A percentile compares a stretch with the other conserved stretches of the same genome.
Evolutionary conservation across 2,329 filamentous ascomycete species (phyloP).

Genomic region (Helotiales sp.): DNA sequence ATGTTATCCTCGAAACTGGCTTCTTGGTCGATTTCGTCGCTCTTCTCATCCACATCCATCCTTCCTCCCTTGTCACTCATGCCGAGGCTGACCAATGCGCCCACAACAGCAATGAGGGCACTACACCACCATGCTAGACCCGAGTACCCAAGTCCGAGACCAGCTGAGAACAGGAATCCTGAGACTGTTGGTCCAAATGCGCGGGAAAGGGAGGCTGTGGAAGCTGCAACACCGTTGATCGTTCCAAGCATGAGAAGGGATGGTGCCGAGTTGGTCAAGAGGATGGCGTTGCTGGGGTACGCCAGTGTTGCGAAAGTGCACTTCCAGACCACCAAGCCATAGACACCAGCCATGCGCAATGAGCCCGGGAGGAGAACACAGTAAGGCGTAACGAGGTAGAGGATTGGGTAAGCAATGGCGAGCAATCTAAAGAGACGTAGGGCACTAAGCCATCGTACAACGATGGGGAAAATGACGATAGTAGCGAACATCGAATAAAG

Average conservation of each 20-base stretch:
- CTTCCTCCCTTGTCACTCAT: slow-evolving; percentile 60
- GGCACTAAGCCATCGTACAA: slow-evolving; percentile 74
- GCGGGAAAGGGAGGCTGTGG: slow-evolving; percentile 83
- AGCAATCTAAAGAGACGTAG: slow-evolving; percentile 81
- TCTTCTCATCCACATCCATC: slow-evolving; percentile 34
- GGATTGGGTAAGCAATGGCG: slow-evolving; percentile 78
- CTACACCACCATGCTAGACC: slow-evolving; percentile 94
- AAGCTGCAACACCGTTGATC: slow-evolving; percentile 90
- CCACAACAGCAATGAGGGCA: slow-evolving; percentile 71
- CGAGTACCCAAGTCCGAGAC: slow-evolving; percentile 77
- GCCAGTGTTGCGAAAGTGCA: slow-evolving; percentile 90
- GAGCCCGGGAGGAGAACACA: slow-evolving; percentile 76
- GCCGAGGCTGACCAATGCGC: slow-evolving; percentile 72
- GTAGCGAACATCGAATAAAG: slow-evolving; percentile 80
- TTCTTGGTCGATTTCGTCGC: slow-evolving; percentile 22
- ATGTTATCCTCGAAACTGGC: slow-evolving; percentile 28
- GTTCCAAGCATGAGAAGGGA: slow-evolving; percentile 83
- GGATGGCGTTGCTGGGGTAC: slow-evolving; percentile 86
- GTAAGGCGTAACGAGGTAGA: slow-evolving; percentile 89
- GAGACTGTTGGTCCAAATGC: slow-evolving; percentile 88
- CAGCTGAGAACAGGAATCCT: slow-evolving; percentile 79
- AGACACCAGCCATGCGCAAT: slow-evolving; percentile 73
- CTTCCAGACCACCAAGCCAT: slow-evolving; percentile 81
- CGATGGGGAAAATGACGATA: slow-evolving; percentile 77
- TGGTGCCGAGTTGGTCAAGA: slow-evolving; percentile 85